These are phyloP conservation scores for Ilyonectria robusta DNA, from an alignment of 2,329 filamentous ascomycete genomes.

Conservation along the genomic window DNA sequence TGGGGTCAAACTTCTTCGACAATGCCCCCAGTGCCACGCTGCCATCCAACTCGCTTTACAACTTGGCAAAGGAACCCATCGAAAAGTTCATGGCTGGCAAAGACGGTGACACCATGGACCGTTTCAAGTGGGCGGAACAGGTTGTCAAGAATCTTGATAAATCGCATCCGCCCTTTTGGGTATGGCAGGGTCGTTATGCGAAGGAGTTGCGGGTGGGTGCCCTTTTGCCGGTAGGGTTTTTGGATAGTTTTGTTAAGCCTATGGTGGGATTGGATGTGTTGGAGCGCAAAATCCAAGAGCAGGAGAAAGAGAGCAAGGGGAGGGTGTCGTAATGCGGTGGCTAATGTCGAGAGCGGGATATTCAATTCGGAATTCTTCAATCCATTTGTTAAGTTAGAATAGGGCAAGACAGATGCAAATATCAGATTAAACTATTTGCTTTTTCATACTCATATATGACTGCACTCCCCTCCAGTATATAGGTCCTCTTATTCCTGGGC, in stretches of 20 bases:
- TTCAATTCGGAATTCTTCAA: background rate
- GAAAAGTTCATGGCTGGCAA: constrained; percentile 26
- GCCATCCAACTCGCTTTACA: constrained; percentile 33
- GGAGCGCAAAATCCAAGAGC: constrained; percentile 30
- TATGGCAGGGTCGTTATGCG: constrained; percentile 8
- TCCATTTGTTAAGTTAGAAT: background rate
- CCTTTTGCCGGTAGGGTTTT: background rate
- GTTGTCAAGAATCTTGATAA: constrained; percentile 34
- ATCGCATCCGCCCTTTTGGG: constrained; percentile 32
- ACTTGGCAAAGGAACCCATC: constrained; percentile 32
- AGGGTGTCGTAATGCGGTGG: background rate
- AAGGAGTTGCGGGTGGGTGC: background rate
- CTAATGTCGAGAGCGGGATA: background rate
- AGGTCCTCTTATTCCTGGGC: too few relatives aligned
- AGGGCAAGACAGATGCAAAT: background rate
- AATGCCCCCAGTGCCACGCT: constrained; percentile 18
- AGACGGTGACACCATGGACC: background rate
- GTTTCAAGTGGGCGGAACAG: constrained; percentile 34
- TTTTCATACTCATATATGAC: too few relatives aligned
- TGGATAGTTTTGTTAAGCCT: constrained; percentile 25
- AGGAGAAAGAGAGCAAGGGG: background rate
- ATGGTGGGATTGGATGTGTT: constrained; percentile 33
- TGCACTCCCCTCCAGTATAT: too few relatives aligned
- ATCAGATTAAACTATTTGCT: background rate
- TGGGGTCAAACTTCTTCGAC: constrained; percentile 38